Percentiles rank a stretch among this genome's conserved stretches.
phyloP scores from a whole-genome alignment of 495 filamentous ascomycete species.

The Acidiella bohemica region DNA sequence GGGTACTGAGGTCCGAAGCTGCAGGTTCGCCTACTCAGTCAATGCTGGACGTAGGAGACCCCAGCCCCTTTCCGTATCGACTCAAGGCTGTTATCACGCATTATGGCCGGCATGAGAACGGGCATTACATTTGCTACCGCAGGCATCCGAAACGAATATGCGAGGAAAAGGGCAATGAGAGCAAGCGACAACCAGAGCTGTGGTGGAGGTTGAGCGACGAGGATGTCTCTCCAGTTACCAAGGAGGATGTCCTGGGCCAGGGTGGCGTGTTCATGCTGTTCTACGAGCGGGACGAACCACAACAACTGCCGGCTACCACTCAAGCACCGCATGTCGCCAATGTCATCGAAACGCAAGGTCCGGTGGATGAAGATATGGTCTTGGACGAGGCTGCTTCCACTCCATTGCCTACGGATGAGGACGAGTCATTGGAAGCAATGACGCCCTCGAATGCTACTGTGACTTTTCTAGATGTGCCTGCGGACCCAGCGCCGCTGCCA shows the following conservation, averaged over 20 bases:
- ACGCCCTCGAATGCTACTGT: too few species aligned
- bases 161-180: background rate
- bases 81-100: constrained; percentile 80
- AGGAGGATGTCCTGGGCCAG: constrained; percentile 58
- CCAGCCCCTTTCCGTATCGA: constrained; percentile 48
- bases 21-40: constrained; percentile 32
- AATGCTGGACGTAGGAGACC: constrained; percentile 39
- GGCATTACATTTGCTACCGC: constrained; percentile 87
- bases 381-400: too few species aligned
- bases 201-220: constrained; percentile 89
- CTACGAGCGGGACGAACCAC: constrained; percentile 63
- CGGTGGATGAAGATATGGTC: too few species aligned
- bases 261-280: constrained; percentile 95
- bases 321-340: too few species aligned
- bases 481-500: too few species aligned
- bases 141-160: constrained; percentile 37
- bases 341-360: too few species aligned
- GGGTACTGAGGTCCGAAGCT: constrained; percentile 44
- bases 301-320: too few species aligned
- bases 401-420: too few species aligned
- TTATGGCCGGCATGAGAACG: constrained; percentile 81
- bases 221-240: constrained; percentile 57
- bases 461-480: too few species aligned
- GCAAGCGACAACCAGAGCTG: constrained; percentile 5
- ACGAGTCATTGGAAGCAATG: too few species aligned